Percentiles rank a stretch among this genome's conserved stretches.
Evolutionary conservation across 306 rosid species (phyloP).

Genomic region (Rosa persica): DNA sequence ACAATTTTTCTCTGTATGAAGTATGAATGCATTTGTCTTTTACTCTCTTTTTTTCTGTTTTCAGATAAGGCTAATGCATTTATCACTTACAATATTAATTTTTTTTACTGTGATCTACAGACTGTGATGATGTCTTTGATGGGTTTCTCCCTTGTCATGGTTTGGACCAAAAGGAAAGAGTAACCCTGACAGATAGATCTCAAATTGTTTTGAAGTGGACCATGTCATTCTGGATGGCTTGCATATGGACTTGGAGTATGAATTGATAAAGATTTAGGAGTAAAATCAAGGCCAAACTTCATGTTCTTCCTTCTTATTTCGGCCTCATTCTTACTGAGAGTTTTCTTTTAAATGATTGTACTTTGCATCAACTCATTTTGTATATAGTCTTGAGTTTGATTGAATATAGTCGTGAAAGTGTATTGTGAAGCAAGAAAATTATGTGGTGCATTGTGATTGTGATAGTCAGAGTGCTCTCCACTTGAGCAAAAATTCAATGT

Average conservation of each 20-base stretch:
- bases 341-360: background rate
- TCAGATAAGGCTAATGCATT: background rate
- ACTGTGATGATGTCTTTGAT: constrained; percentile 92
- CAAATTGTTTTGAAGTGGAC: background rate
- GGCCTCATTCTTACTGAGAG: background rate
- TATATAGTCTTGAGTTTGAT: background rate
- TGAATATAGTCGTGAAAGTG: too few species aligned
- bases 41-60: background rate
- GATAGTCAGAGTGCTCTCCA: too few species aligned
- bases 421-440: too few species aligned
- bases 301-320: background rate
- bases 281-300: background rate
- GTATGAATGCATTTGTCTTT: background rate
- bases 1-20: background rate
- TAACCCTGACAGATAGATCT: constrained; percentile 6
- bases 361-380: background rate
- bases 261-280: background rate
- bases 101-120: constrained; percentile 47
- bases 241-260: background rate
- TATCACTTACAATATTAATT: background rate
- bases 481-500: too few species aligned
- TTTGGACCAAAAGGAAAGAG: constrained; percentile 68
- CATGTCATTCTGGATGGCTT: background rate
- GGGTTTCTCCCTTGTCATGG: constrained; percentile 91
- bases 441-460: too few species aligned